Evolutionary conservation across 257 asterid species (phyloP).

Genomic region (Asclepias syriaca): DNA sequence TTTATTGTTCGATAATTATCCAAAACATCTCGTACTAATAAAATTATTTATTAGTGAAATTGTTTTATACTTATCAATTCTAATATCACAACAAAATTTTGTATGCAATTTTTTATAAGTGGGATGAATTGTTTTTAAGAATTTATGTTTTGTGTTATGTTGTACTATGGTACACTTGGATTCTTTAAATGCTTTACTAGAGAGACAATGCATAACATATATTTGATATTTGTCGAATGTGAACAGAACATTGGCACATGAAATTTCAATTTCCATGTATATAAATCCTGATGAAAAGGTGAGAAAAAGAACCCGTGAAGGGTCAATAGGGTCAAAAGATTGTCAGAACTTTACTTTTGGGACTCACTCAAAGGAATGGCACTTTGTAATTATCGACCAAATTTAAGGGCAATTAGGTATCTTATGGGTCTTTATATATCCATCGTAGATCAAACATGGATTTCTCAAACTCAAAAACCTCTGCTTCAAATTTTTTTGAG

Average conservation of each 20-base stretch:
- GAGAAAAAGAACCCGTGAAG: background rate
- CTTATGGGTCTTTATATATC: slow-evolving; percentile 10
- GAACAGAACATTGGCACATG: slow-evolving; percentile 3
- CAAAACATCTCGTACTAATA: too few relatives aligned
- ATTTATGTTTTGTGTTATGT: too few relatives aligned
- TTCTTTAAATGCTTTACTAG: background rate
- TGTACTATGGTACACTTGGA: background rate
- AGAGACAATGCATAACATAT: background rate
- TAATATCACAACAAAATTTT: too few relatives aligned
- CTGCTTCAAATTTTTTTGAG: too few relatives aligned
- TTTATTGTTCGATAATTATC: too few relatives aligned
- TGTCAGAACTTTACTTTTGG: background rate
- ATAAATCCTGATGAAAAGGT: too few relatives aligned
- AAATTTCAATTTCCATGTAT: background rate
- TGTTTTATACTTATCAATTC: too few relatives aligned
- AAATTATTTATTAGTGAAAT: too few relatives aligned
- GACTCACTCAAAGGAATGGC: background rate
- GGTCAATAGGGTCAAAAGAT: slow-evolving; percentile 16
- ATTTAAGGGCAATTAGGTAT: slow-evolving; percentile 5
- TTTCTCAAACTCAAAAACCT: background rate
- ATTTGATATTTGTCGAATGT: background rate
- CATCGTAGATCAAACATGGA: background rate
- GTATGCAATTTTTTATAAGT: too few relatives aligned
- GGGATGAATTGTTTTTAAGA: too few relatives aligned
- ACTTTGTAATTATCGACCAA: slow-evolving; percentile 15